A percentile compares a stretch with the other conserved stretches of the same genome.
Evolutionary conservation across 23 red algal species (phyloP).

Genomic region (Gracilariopsis chorda): DNA sequence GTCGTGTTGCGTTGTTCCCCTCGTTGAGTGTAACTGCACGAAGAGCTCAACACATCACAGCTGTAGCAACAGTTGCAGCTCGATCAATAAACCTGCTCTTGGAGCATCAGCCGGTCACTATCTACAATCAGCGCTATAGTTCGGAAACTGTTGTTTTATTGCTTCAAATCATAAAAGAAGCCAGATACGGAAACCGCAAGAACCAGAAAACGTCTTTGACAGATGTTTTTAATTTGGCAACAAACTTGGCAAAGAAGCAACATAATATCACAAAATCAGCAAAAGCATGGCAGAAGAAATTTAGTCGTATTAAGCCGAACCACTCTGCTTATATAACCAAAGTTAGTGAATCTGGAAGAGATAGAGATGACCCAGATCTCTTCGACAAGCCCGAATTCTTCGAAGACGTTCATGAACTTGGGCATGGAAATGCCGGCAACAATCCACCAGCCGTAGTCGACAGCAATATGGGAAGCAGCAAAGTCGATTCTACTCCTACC

Average conservation of each 20-base stretch:
- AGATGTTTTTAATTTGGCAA: slow-evolving; percentile 6
- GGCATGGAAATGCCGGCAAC: not conserved
- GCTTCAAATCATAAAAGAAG: not conserved
- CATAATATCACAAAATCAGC: not conserved
- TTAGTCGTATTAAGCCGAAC: not conserved
- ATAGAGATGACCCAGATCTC: not conserved
- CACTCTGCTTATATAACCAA: not conserved
- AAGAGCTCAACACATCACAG: too few species aligned
- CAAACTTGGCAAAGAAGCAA: not conserved
- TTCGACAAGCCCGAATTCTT: not conserved
- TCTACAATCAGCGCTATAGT: not conserved
- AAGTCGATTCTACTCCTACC: not conserved
- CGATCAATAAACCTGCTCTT: too few species aligned
- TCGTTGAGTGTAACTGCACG: too few species aligned
- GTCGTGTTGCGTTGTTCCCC: too few species aligned
- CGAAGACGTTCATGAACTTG: not conserved
- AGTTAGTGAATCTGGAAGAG: not conserved
- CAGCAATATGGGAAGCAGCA: not conserved
- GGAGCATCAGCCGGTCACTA: not conserved
- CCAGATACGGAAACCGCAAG: too few species aligned
- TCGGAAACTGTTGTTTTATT: not conserved
- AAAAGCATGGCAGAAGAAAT: slow-evolving; percentile 1
- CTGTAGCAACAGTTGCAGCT: too few species aligned
- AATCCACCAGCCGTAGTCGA: not conserved
- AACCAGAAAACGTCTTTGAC: slow-evolving; percentile 29